Percentiles rank a stretch among this genome's conserved stretches.
These are phyloP conservation scores for Crithidia sp. DNA, from an alignment of 208 protist species.

Conservation along the genomic window DNA sequence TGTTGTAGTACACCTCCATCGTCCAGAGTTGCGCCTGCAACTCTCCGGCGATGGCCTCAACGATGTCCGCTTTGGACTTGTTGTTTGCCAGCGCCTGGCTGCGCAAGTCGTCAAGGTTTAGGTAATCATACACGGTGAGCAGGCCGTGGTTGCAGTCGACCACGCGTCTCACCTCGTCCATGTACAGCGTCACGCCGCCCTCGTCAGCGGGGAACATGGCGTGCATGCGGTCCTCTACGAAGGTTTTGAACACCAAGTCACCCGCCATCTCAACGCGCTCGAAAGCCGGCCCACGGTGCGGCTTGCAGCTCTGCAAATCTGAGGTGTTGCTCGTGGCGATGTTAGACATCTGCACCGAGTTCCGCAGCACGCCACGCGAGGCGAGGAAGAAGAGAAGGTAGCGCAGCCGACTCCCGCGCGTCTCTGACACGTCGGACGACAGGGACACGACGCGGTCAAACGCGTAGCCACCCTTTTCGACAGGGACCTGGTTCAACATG, in stretches of 20 bases:
- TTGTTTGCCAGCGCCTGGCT: slow-evolving; percentile 59
- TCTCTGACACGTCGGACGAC: slow-evolving; percentile 9
- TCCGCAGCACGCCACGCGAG: slow-evolving; percentile 28
- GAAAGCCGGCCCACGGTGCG: slow-evolving; percentile 48
- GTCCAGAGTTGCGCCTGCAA: slow-evolving; percentile 79
- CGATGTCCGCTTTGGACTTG: slow-evolving; percentile 86
- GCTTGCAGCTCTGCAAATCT: no score
- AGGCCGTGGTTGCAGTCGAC: slow-evolving; percentile 83
- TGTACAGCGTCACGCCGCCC: slow-evolving; percentile 34
- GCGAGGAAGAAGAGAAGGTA: slow-evolving; percentile 44
- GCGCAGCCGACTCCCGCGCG: slow-evolving; percentile 42
- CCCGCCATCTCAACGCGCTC: slow-evolving; percentile 87
- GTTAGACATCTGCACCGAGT: neutral
- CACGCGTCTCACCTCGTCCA: slow-evolving; percentile 58
- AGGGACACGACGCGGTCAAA: slow-evolving; percentile 40
- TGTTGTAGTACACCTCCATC: slow-evolving; percentile 40
- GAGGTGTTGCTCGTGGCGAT: no score
- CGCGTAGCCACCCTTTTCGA: slow-evolving; percentile 2
- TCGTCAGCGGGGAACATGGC: slow-evolving; percentile 64
- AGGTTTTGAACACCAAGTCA: slow-evolving; percentile 74
- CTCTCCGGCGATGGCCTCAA: slow-evolving; percentile 86
- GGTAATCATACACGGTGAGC: slow-evolving; percentile 82
- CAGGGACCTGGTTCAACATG: slow-evolving; percentile 25
- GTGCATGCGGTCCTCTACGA: slow-evolving; percentile 65
- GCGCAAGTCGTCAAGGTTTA: slow-evolving; percentile 67